These are phyloP conservation scores for Acanthamoeba lenticulata DNA, from an alignment of 208 protist species.

Conservation along the genomic window DNA sequence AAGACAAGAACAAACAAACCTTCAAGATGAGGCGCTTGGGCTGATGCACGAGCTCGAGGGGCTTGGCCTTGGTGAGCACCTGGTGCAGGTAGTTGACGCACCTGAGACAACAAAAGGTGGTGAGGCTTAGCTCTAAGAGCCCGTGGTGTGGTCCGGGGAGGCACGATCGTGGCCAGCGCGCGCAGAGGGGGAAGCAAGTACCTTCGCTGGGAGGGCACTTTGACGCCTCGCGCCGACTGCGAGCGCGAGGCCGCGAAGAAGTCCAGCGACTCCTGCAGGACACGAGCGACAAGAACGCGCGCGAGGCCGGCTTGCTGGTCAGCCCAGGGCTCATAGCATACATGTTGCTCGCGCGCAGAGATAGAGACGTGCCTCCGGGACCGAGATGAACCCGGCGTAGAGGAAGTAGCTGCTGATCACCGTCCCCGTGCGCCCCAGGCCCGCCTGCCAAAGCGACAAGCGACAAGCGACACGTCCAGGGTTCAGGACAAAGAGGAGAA, in stretches of 20 bases:
- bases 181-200: background rate
- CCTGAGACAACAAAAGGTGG: background rate
- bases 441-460: no score
- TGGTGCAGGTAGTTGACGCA: constrained; percentile 55
- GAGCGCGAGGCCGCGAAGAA: constrained; percentile 20
- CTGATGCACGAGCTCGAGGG: background rate
- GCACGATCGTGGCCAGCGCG: background rate
- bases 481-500: background rate
- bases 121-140: background rate
- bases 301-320: no score
- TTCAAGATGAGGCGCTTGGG: background rate
- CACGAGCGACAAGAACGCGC: no score
- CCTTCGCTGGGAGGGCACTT: constrained; percentile 55
- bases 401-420: constrained; percentile 63
- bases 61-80: background rate
- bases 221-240: background rate
- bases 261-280: constrained; percentile 28
- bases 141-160: no score
- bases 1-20: background rate
- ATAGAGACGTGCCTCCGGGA: background rate
- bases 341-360: background rate
- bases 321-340: background rate
- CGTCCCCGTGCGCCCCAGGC: constrained; percentile 50
- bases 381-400: constrained; percentile 5
- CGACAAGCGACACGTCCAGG: no score